Conservation (phyloP, 2,329 filamentous ascomycete species). For the Gremmenia infestans region DNA sequence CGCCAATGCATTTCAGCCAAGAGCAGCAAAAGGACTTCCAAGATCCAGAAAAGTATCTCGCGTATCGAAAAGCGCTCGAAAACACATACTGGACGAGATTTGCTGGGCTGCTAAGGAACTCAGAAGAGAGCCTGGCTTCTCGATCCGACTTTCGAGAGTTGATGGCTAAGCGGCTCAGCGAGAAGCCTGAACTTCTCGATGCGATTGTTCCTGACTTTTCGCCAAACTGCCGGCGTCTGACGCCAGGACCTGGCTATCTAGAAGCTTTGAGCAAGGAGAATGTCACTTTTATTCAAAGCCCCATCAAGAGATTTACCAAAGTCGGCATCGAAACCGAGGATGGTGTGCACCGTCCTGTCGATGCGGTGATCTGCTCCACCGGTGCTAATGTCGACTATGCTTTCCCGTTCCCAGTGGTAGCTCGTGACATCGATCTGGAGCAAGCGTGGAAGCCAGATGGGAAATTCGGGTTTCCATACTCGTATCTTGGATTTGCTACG, state of each 20-base stretch:
- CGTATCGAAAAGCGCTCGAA: conserved; percentile 40
- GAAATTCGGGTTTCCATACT: conserved; percentile 45
- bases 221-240: conserved; percentile 59
- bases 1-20: not conserved
- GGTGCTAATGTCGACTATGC: conserved; percentile 55
- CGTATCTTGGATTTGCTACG: conserved; percentile 57
- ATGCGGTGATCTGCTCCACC: conserved; percentile 62
- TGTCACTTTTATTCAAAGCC: conserved; percentile 51
- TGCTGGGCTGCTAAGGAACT: conserved; percentile 47
- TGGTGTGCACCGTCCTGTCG: conserved; percentile 50
- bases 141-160: conserved; percentile 44
- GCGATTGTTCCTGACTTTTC: conserved; percentile 58
- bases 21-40: conserved; percentile 36
- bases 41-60: conserved; percentile 34
- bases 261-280: conserved; percentile 57
- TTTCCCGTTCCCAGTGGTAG: conserved; percentile 52
- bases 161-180: conserved; percentile 49
- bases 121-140: conserved; percentile 43
- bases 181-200: conserved; percentile 51
- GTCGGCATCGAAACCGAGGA: conserved; percentile 56
- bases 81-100: conserved; percentile 40
- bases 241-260: conserved; percentile 62
- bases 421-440: conserved; percentile 41
- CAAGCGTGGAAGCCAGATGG: conserved; percentile 48
- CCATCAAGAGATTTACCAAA: conserved; percentile 52